Base-by-base conservation (phyloP, 176 grass and related monocot genomes). In the Triticum urartu region DNA sequence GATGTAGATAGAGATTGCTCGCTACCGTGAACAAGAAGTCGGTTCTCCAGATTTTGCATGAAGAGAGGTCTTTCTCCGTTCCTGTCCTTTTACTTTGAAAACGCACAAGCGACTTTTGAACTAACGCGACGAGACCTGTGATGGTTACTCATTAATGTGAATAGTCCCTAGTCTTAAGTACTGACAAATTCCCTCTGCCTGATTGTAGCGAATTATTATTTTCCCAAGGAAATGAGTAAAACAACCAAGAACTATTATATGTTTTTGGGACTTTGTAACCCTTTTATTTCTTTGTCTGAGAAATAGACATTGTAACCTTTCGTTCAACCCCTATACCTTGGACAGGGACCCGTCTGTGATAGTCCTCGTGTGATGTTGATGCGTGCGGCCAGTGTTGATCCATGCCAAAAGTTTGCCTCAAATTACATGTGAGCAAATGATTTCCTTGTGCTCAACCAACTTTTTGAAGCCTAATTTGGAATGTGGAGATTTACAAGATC, bases 351-450 rank as follows among this genome's bases (percentile, higher is more conserved):
- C 5, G 22, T 22, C 12, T 38, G 24, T 59, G 80, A 17, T 59
- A 11, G 28, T 28, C 36, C 64, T 32, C 56, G 0, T 52, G n/a
- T 80, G 59, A 85, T n/a, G 47, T 64, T 21, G 86, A 88, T 70
- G 48, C 48, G 5, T 33, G 39, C 52, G 1, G 64, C 24, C 38
- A 33, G 68, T 11, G 39, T 50, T 81, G 78, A 13, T 60, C 21
- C 22, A 25, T 6, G 77, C 5, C 24, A 35, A 33, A 60, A 26
- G 50, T 83, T 61, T 12, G 21, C 11, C 65, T 43, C 78, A 20
- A 30, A 22, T 8, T 35, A 35, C 34, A 35, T 58, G 18, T 13
- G 39, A 73, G 38, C 70, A 74, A 47, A 74, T 22, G 4, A 25
- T 25, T 15, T 74, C 40, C 15, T 18, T 52, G 14, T 52, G 48